Evolutionary conservation across 805 yeast genomes (phyloP).

Genomic region (Saturnispora bothae): DNA sequence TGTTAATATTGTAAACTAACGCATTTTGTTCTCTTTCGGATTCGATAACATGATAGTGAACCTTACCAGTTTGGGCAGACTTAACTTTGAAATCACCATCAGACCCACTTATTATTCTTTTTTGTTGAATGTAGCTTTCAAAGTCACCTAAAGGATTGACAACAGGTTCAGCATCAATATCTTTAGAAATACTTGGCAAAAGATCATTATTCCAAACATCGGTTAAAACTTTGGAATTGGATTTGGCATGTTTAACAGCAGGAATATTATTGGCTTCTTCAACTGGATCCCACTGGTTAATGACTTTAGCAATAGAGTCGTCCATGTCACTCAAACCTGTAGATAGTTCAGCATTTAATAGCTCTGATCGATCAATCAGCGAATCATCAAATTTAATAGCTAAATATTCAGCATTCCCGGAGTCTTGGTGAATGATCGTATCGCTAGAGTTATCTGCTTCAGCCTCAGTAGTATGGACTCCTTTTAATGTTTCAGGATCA

Average conservation of each 20-base stretch:
- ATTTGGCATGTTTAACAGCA: background rate
- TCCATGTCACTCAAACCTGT: conserved; percentile 16
- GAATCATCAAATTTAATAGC: conserved; percentile 1
- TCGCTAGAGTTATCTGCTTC: conserved; percentile 2
- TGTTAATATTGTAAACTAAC: conserved; percentile 10
- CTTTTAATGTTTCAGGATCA: background rate
- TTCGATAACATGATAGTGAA: conserved; percentile 11
- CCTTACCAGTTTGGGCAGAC: conserved; percentile 16
- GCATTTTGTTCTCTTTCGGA: conserved; percentile 19
- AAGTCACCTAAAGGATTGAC: conserved; percentile 15
- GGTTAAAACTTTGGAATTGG: conserved; percentile 16
- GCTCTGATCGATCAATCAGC: background rate
- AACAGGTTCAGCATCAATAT: background rate
- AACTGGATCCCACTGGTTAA: conserved; percentile 27
- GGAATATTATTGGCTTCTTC: background rate
- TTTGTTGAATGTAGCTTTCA: conserved; percentile 23
- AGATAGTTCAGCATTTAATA: conserved; percentile 3
- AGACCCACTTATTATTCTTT: conserved; percentile 21
- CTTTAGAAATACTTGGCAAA: background rate
- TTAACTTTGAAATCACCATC: conserved; percentile 21
- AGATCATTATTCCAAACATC: conserved; percentile 19
- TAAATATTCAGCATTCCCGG: background rate
- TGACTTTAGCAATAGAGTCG: conserved; percentile 33
- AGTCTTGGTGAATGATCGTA: conserved; percentile 4
- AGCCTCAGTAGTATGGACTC: background rate